Evolutionary conservation across 257 asterid genomes (phyloP).

Genomic region (Solanum infundibuliforme): DNA sequence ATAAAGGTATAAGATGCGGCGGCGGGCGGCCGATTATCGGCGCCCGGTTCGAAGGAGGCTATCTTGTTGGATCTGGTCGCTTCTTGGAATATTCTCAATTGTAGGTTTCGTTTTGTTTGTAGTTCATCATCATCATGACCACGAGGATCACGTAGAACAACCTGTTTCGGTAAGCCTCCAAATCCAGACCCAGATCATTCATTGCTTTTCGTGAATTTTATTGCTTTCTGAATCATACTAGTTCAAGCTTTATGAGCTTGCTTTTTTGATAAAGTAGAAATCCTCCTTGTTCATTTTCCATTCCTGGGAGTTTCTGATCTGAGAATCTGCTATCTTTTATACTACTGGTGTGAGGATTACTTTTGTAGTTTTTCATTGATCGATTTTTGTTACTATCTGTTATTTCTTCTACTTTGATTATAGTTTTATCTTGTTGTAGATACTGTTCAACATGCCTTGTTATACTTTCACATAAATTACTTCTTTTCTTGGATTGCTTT

Average conservation of each 20-base stretch:
- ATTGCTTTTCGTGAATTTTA: neutral
- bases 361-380: neutral
- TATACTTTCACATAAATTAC: neutral
- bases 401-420: neutral
- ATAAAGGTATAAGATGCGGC: constrained; percentile 59
- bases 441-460: neutral
- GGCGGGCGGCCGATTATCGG: constrained; percentile 88
- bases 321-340: neutral
- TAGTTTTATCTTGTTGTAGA: neutral
- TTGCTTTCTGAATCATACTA: neutral
- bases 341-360: neutral
- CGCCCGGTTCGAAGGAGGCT: constrained; percentile 78
- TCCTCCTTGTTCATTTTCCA: neutral
- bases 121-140: constrained; percentile 54
- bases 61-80: constrained; percentile 78
- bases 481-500: neutral
- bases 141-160: constrained; percentile 48
- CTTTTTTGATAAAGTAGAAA: neutral
- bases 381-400: neutral
- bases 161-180: constrained; percentile 38
- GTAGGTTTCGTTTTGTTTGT: constrained; percentile 55
- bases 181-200: neutral
- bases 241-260: neutral
- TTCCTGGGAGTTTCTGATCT: neutral
- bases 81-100: constrained; percentile 36